Base-by-base conservation (phyloP, 495 filamentous ascomycete genomes). In the Aspergillus olivimuriae region DNA sequence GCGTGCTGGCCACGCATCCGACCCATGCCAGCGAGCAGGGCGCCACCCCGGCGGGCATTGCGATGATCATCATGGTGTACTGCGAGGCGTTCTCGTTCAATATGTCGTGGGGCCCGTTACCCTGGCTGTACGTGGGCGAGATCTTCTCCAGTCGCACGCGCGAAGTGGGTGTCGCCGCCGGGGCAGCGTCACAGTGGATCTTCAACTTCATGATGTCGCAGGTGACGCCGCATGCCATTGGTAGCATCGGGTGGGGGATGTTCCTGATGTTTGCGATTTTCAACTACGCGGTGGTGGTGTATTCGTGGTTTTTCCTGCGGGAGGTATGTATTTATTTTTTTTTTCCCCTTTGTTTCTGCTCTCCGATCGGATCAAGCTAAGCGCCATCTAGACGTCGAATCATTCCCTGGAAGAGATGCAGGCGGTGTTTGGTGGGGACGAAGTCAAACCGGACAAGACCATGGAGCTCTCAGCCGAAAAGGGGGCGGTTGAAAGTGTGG, bases 241-340 rank as follows among this genome's bases (percentile, higher is more conserved):
- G 60, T 10, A 70, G 74, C 34, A 75, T 78, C 31, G 63, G 66
- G 2, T 77, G 68, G 68, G 47, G 63, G 15, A 74, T 71, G 19
- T 78, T 77, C 57, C 43, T 80, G 42, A 76, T 77, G 67, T 77
- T 78, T 51, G 68, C 65, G n/a, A 70, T 73, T 39, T 75, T 79
- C 57, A 73, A 70, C 39, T 62, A 65, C 46, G 61, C 66, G 8
- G 62, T 69, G 8, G 59, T 66, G 20, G 53, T 11, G 24, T 28
- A 28, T 28, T 28, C 71, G 14, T 75, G 64, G 56, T 28, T 28
- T 28, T 28, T 28, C 11, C 24, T 28, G 6, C 5, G 11, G 48
- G 71, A 75, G 54, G 57, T 62, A 45, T 17, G 55, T 59, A 5
- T 18, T 42, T 20, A 28, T 41, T 7, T 12, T 8, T 41, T 30